Conservation (phyloP, 768 basidiomycete genomes). For the Mycena leptocephala region DNA sequence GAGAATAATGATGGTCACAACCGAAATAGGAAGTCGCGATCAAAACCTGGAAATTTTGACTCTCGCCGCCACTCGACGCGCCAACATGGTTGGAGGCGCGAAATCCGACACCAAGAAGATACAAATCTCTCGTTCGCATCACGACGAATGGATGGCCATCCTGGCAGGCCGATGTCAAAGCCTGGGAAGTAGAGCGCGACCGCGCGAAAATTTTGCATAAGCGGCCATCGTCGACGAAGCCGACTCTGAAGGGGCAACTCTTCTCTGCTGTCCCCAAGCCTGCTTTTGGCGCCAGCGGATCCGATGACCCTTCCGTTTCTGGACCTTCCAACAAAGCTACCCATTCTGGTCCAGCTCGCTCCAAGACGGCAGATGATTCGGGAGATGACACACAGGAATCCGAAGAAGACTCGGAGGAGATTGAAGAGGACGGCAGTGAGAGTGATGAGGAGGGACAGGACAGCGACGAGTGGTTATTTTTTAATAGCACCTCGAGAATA, state of each 20-base stretch:
- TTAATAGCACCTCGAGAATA: too few species aligned
- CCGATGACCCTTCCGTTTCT: neutral
- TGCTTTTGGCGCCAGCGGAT: neutral
- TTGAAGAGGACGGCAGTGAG: too few species aligned
- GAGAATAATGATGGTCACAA: neutral
- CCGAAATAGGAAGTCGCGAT: neutral
- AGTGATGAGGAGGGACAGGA: too few species aligned
- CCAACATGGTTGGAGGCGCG: neutral
- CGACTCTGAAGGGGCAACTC: neutral
- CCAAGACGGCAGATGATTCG: too few species aligned
- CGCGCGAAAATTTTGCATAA: neutral
- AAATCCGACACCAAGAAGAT: too few species aligned
- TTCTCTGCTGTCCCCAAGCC: constrained; percentile 14
- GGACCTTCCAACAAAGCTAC: neutral
- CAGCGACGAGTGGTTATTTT: too few species aligned
- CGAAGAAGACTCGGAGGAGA: too few species aligned
- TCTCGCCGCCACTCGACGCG: neutral
- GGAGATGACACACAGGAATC: too few species aligned
- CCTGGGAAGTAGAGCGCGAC: constrained; percentile 15
- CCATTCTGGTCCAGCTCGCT: too few species aligned
- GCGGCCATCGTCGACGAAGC: constrained; percentile 13
- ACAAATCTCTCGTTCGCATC: neutral
- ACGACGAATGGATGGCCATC: neutral
- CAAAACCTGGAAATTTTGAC: neutral
- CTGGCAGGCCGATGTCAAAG: neutral